Percentiles rank a stretch among this genome's conserved stretches.
These are phyloP conservation scores for Aspergillus conjunctus DNA, from an alignment of 495 filamentous ascomycete genomes.

Conservation along the genomic window DNA sequence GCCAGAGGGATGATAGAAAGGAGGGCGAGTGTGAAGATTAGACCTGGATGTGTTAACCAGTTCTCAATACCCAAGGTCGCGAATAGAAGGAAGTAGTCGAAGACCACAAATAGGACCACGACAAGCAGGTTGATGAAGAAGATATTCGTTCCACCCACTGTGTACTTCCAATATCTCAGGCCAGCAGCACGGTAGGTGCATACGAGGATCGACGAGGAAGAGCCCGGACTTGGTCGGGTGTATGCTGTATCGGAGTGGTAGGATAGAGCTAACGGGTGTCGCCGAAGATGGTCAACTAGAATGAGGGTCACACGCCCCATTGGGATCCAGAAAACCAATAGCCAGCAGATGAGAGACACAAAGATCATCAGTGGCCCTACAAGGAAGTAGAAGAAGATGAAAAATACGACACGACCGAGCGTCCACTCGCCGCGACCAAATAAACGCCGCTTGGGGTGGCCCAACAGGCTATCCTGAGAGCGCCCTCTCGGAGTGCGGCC, in stretches of 20 bases:
- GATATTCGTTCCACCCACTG: constrained; percentile 96
- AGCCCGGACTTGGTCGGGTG: constrained; percentile 65
- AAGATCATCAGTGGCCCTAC: constrained; percentile 87
- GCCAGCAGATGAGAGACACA: constrained; percentile 88
- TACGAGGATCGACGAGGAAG: constrained; percentile 83
- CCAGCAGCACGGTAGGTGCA: constrained; percentile 98
- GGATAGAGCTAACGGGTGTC: constrained; percentile 87
- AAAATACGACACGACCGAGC: constrained; percentile 90
- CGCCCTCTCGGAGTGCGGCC: constrained; percentile 62
- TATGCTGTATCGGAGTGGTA: constrained; percentile 86
- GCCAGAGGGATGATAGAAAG: constrained; percentile 96
- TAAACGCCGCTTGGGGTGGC: constrained; percentile 77
- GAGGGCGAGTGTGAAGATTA: constrained; percentile 82
- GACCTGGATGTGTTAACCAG: constrained; percentile 73
- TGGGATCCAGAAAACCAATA: constrained; percentile 95
- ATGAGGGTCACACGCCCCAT: constrained; percentile 96
- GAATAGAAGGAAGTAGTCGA: constrained; percentile 82
- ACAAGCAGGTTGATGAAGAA: constrained; percentile 96
- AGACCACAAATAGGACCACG: constrained; percentile 87
- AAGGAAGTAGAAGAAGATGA: constrained; percentile 92
- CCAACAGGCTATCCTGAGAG: constrained; percentile 49
- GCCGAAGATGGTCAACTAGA: constrained; percentile 86
- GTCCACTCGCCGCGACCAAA: constrained; percentile 98
- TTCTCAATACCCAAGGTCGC: constrained; percentile 67
- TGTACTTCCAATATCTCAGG: constrained; percentile 98